Evolutionary conservation across 2,329 filamentous ascomycete genomes (phyloP).

Genomic region (Venturia aucupariae): DNA sequence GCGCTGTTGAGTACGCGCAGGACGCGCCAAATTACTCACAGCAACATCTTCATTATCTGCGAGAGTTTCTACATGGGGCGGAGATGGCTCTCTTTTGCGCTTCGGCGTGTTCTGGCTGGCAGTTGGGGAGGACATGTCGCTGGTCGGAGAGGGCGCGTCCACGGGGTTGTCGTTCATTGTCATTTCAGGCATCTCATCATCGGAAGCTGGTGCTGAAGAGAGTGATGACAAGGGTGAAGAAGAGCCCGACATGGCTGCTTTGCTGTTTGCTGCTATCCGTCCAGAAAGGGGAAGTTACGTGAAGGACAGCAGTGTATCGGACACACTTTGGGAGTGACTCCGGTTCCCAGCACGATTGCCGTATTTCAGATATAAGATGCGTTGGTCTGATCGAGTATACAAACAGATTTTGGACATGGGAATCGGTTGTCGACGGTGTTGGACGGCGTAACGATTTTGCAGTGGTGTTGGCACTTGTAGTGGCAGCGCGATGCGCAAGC

Average conservation of each 20-base stretch:
- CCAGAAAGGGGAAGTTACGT: constrained; percentile 5
- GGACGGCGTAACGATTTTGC: neutral
- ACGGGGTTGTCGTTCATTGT: constrained; percentile 19
- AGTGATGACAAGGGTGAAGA: constrained; percentile 44
- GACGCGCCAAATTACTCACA: constrained; percentile 51
- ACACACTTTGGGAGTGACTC: neutral
- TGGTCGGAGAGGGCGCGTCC: neutral
- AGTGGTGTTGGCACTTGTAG: neutral
- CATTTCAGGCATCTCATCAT: constrained; percentile 40
- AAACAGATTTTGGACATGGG: neutral
- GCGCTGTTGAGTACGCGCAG: constrained; percentile 26
- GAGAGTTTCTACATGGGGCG: constrained; percentile 79
- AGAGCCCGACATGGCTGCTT: constrained; percentile 41
- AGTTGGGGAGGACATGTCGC: constrained; percentile 22
- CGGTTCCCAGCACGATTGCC: neutral
- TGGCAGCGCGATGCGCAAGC: neutral
- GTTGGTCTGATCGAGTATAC: neutral
- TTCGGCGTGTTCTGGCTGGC: constrained; percentile 30
- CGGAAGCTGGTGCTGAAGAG: constrained; percentile 46
- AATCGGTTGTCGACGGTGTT: neutral
- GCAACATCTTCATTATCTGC: constrained; percentile 89
- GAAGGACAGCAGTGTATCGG: neutral
- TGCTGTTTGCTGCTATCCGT: constrained; percentile 16
- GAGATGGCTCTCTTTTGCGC: constrained; percentile 75
- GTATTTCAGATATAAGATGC: neutral